A percentile compares a stretch with the other conserved stretches of the same genome.
Evolutionary conservation across 345 rosid species (phyloP).

Genomic region (Sonneratia alba): DNA sequence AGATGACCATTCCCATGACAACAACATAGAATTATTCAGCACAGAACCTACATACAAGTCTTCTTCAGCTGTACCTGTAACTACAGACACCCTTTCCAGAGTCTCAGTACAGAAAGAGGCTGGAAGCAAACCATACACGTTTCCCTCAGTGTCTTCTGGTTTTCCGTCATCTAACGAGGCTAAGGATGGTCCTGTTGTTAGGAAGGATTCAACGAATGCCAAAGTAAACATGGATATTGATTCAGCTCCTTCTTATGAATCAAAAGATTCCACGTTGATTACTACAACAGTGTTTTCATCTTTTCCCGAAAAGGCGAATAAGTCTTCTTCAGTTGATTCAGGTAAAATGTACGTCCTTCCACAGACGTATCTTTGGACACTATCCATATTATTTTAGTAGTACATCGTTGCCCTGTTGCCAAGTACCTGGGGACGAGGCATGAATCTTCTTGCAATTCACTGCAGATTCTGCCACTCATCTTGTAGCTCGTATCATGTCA

Average conservation of each 20-base stretch:
- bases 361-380: neutral
- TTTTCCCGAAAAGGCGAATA: constrained; percentile 11
- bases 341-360: constrained; percentile 18
- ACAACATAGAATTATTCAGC: constrained; percentile 12
- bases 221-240: neutral
- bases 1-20: constrained; percentile 6
- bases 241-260: neutral
- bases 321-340: constrained; percentile 30
- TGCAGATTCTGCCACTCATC: neutral
- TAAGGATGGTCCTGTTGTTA: neutral
- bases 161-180: neutral
- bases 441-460: neutral
- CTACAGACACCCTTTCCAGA: constrained; percentile 8
- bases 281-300: constrained; percentile 11
- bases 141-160: constrained; percentile 1
- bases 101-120: constrained; percentile 14
- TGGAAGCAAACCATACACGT: constrained; percentile 3
- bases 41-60: constrained; percentile 16
- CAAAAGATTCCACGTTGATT: constrained; percentile 12
- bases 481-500: neutral
- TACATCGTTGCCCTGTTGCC: neutral
- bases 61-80: constrained; percentile 6
- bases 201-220: constrained; percentile 11
- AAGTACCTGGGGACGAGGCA: neutral
- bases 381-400: too few species aligned